These are phyloP conservation scores for Aspergillus fumigatus DNA, from an alignment of 2,329 filamentous ascomycete species.

Conservation along the genomic window DNA sequence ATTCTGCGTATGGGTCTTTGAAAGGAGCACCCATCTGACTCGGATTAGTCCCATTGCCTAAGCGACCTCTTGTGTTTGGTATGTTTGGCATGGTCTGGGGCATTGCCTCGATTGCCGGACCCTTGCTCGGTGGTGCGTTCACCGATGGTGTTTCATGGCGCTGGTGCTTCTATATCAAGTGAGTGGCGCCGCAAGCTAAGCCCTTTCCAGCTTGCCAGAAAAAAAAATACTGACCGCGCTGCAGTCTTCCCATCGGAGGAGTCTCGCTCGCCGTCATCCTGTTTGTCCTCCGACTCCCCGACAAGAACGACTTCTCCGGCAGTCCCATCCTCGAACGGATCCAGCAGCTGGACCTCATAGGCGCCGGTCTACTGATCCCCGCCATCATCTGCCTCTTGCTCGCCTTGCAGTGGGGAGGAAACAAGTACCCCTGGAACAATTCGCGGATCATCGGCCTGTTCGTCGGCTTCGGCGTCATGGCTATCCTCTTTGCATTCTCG, in stretches of 20 bases:
- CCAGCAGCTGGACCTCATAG: slow-evolving; percentile 34
- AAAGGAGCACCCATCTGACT: background rate
- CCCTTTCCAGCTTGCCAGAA: background rate
- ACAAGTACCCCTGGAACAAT: slow-evolving; percentile 17
- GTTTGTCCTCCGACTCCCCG: slow-evolving; percentile 44
- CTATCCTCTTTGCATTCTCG: slow-evolving; percentile 41
- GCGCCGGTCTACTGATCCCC: slow-evolving; percentile 28
- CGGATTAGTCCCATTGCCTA: slow-evolving; percentile 46
- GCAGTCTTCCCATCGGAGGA: slow-evolving; percentile 36
- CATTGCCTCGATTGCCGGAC: slow-evolving; percentile 44
- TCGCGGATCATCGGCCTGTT: slow-evolving; percentile 21
- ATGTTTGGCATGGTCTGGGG: slow-evolving; percentile 55
- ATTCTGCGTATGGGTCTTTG: background rate
- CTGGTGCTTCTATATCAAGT: slow-evolving; percentile 45
- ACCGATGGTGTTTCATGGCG: slow-evolving; percentile 38
- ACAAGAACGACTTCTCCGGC: slow-evolving; percentile 24
- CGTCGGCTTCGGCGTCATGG: slow-evolving; percentile 22
- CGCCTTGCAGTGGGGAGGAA: slow-evolving; percentile 22
- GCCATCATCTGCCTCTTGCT: slow-evolving; percentile 19
- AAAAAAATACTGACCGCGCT: background rate
- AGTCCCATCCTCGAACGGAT: slow-evolving; percentile 37
- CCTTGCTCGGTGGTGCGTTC: slow-evolving; percentile 43
- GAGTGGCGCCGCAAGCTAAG: background rate
- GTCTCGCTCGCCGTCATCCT: slow-evolving; percentile 43
- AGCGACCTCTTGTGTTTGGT: slow-evolving; percentile 42